Evolutionary conservation across 192 early-diverging fungal genomes (phyloP).

Genomic region (Piromyces finnis): DNA sequence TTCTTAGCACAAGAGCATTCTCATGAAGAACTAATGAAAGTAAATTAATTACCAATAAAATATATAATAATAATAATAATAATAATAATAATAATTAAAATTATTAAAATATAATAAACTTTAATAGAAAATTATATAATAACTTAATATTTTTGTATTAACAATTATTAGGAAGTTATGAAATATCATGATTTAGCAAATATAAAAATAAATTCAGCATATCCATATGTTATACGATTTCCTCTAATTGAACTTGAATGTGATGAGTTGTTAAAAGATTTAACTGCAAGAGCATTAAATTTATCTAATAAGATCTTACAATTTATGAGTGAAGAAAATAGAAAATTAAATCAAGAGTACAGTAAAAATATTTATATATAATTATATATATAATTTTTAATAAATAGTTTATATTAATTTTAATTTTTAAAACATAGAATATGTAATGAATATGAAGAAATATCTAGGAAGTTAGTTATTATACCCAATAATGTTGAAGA

Average conservation of each 20-base stretch:
- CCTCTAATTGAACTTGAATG: constrained; percentile 31
- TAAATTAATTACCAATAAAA: not conserved
- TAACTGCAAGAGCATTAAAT: constrained; percentile 21
- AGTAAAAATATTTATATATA: no score
- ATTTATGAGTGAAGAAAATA: constrained; percentile 16
- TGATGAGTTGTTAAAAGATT: constrained; percentile 21
- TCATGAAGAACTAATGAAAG: constrained; percentile 24
- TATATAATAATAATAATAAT: not conserved
- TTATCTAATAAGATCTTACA: constrained; percentile 22
- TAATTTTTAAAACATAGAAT: not conserved
- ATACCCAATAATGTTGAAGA: constrained; percentile 31
- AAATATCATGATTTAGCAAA: constrained; percentile 13
- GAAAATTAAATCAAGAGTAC: constrained; percentile 3
- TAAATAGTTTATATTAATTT: no score
- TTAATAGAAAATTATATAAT: no score
- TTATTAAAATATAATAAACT: no score
- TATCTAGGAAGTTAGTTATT: constrained; percentile 17
- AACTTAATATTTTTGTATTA: no score
- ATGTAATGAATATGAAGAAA: constrained; percentile 5
- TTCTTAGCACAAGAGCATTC: constrained; percentile 19
- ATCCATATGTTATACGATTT: constrained; percentile 29
- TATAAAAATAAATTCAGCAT: constrained; percentile 21
- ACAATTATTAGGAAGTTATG: not conserved
- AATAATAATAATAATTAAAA: no score
- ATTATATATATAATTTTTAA: constrained; percentile 12